Evolutionary conservation across 306 rosid genomes (phyloP).

Genomic region (Pyrus pyrifolia): DNA sequence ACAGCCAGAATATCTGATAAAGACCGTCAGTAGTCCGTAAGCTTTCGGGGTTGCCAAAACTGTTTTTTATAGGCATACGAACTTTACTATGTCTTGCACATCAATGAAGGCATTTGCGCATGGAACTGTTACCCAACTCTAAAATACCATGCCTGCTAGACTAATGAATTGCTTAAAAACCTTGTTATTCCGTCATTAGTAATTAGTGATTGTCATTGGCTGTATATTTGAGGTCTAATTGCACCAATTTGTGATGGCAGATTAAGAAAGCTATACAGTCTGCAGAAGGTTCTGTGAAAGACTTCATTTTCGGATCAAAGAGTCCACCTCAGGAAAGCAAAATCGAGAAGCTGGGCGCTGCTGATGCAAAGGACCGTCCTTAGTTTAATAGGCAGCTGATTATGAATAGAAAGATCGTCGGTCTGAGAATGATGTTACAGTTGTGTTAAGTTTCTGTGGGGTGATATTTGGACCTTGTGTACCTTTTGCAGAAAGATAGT

Average conservation of each 20-base stretch:
- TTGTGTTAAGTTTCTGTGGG: background rate
- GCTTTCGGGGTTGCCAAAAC: background rate
- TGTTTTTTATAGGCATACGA: background rate
- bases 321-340: conserved; percentile 30
- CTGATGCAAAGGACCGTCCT: conserved; percentile 42
- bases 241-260: conserved; percentile 35
- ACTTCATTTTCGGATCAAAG: conserved; percentile 55
- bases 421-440: conserved; percentile 4
- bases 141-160: background rate
- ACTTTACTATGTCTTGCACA: background rate
- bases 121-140: background rate
- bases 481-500: background rate
- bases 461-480: background rate
- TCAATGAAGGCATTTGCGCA: background rate
- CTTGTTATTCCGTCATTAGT: background rate
- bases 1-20: too few relatives aligned
- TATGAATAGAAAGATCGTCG: conserved; percentile 21
- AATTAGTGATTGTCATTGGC: background rate
- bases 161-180: background rate
- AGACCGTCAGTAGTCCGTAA: too few relatives aligned
- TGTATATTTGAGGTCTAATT: conserved; percentile 15
- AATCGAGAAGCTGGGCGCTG: conserved; percentile 24
- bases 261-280: conserved; percentile 58
- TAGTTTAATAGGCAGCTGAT: conserved; percentile 17
- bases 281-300: conserved; percentile 54